Evolutionary conservation across 2,329 filamentous ascomycete genomes (phyloP).

Genomic region (Ophiostoma montium): DNA sequence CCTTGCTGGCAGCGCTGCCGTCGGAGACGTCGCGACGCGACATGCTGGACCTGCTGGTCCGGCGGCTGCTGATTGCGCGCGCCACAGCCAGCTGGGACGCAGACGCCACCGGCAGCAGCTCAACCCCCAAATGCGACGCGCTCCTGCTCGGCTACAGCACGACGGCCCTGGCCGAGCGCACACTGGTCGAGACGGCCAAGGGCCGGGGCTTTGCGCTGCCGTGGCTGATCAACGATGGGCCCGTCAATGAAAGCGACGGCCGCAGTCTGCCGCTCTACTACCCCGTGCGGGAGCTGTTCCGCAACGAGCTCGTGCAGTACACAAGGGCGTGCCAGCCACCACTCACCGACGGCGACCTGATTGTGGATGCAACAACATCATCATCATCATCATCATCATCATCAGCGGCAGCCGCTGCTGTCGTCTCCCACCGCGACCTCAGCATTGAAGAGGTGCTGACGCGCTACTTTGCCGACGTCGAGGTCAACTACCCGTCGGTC

Average conservation of each 20-base stretch:
- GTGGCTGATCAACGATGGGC: conserved; percentile 68
- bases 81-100: conserved; percentile 24
- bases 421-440: conserved; percentile 57
- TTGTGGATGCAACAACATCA: no score
- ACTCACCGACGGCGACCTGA: conserved; percentile 11
- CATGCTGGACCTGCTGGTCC: conserved; percentile 54
- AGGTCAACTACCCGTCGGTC: conserved; percentile 75
- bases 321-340: conserved; percentile 35
- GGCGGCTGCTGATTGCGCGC: conserved; percentile 53
- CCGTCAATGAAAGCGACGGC: conserved; percentile 12
- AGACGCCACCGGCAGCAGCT: conserved; percentile 24
- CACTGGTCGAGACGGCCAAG: conserved; percentile 78
- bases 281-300: conserved; percentile 72
- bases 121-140: conserved; percentile 37
- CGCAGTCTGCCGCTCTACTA: conserved; percentile 44
- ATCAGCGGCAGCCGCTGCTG: conserved; percentile 13
- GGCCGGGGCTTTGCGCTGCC: conserved; percentile 75
- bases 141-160: conserved; percentile 79
- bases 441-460: conserved; percentile 86
- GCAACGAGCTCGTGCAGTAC: conserved; percentile 63
- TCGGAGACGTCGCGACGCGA: conserved; percentile 68
- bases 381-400: no score
- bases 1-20: conserved; percentile 45
- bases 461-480: conserved; percentile 77
- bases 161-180: conserved; percentile 72